phyloP scores from a whole-genome alignment of 805 yeast species.

The Pichia cabralensis region DNA sequence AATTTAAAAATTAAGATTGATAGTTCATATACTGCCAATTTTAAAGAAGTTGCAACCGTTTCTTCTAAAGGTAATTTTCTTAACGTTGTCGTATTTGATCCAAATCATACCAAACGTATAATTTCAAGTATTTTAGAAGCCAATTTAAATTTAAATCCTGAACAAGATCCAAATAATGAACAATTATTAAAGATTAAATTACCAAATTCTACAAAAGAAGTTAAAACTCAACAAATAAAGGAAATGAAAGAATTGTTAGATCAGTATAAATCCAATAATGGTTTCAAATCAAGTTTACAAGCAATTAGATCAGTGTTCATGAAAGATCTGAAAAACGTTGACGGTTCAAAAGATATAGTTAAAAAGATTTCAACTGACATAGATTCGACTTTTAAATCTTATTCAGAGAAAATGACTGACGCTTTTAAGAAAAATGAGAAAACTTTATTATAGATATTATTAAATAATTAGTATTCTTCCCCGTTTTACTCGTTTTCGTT shows the following conservation, averaged over 20 bases:
- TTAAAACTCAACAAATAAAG: conserved; percentile 44
- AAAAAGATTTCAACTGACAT: conserved; percentile 47
- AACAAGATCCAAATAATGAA: conserved; percentile 58
- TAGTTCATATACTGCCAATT: conserved; percentile 34
- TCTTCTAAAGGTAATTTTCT: conserved; percentile 59
- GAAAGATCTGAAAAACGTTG: conserved; percentile 37
- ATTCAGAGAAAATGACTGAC: conserved; percentile 45
- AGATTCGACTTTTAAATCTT: conserved; percentile 63
- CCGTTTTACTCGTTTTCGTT: neutral
- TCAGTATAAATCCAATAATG: conserved; percentile 41
- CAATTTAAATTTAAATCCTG: conserved; percentile 70
- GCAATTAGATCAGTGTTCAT: conserved; percentile 49
- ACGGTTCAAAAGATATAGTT: conserved; percentile 45
- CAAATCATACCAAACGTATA: conserved; percentile 57
- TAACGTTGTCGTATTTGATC: conserved; percentile 80
- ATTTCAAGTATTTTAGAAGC: conserved; percentile 63
- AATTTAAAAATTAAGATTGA: conserved; percentile 40
- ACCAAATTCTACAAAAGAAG: conserved; percentile 66
- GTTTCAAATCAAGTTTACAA: conserved; percentile 39
- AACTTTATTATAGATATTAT: conserved; percentile 14
- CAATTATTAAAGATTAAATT: conserved; percentile 65
- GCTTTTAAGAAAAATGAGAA: conserved; percentile 47
- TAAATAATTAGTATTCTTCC: neutral
- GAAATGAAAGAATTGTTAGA: conserved; percentile 61
- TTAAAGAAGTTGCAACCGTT: conserved; percentile 63